Evolutionary conservation across 352 stramenopile species (phyloP), one percentile per base, ranked within the genome.

Genomic region (Globisporangium rhizosaccharum): DNA sequence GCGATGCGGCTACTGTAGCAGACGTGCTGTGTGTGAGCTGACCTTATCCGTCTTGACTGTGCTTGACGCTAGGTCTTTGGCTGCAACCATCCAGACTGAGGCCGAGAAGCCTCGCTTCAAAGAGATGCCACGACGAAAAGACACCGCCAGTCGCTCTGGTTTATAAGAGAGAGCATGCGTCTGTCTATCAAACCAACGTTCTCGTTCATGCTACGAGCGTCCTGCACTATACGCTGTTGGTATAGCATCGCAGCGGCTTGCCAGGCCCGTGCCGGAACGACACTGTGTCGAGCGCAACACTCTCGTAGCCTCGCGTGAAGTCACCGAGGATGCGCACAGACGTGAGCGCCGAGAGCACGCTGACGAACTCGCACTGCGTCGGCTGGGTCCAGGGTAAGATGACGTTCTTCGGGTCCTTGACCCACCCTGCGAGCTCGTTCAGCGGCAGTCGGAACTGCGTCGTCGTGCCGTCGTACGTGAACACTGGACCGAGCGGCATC

Each of bases 321-420:
- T 97, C 90, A 18, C 90, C 90, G 5, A 97, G 71, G 57, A 97
- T 96, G 17, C 75, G 71, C n/a, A 97, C 48, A 25, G 77, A 79
- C 6, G 83, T 88, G 33, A 97, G 77, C 26, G 81, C 85, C 28
- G 85, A 87, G 5, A 98, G 76, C 15, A 97, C 84, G 51, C 82
- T 78, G 51, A 97, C 80, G 66, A 98, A 87, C 68, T 95, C 82
- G 57, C 90, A 98, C 59, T 92, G 77, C 3, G 70, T 76, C 3
- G 87, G 83, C 59, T 66, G 18, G 3, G 58, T 67, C 87, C 90
- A 97, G 23, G 70, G 52, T 14, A 84, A 63, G 46, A 97, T 69
- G 48, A 88, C 79, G 61, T 98, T 98, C 61, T 96, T 92, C 10
- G 89, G 92, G 63, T 97, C 87, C 56, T 93, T 95, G 11, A 93